Base-by-base conservation (phyloP, 345 rosid species). In the Camelina neglecta region DNA sequence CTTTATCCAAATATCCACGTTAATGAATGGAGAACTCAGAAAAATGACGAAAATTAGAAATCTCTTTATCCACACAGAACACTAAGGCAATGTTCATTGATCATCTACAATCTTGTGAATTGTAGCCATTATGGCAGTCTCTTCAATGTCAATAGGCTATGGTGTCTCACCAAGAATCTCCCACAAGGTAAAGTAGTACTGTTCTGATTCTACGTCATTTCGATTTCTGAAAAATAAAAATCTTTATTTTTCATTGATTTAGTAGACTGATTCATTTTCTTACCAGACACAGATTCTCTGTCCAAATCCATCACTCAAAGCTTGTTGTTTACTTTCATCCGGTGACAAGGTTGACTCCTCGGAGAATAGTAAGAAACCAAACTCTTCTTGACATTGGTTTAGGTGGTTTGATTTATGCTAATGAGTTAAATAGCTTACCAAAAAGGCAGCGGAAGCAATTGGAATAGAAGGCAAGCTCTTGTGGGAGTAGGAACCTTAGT, bases 391-490 rank as follows among this genome's bases (percentile, higher is more conserved):
- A 54, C 49, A 20, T 47, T 67, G 38, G 7, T 53, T 36, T 12
- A 10, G 8, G 59, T 66, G 69, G 49, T 42, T 8, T 8, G 55
- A 15, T 60, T 18, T 2, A 11, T 33, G 63, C 6, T 44, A n/a
- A 59, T 41, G 6, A 0, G 9, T 51, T 49, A n/a, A 29, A 45
- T 15, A 69, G 59, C 1, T 60, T 12, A 71, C 67, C 50, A 41
- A 10, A 63, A 1, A 5, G 83, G 9, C 24, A 61, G 69, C 35
- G 53, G 47, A 86, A 90, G 62, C 70, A 78, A 36, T 44, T 85
- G 83, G 86, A 88, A 80, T 83, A 88, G 97, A 81, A 80, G 93
- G 60, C 71, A 78, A 66, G 63, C 90, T 50, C 79, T 94, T 33
- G 39, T 86, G 53, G 97, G 95, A 44, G 58, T 83, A 64, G 96